Conservation (phyloP, 768 basidiomycete species). For the Gymnopilus dilepis region DNA sequence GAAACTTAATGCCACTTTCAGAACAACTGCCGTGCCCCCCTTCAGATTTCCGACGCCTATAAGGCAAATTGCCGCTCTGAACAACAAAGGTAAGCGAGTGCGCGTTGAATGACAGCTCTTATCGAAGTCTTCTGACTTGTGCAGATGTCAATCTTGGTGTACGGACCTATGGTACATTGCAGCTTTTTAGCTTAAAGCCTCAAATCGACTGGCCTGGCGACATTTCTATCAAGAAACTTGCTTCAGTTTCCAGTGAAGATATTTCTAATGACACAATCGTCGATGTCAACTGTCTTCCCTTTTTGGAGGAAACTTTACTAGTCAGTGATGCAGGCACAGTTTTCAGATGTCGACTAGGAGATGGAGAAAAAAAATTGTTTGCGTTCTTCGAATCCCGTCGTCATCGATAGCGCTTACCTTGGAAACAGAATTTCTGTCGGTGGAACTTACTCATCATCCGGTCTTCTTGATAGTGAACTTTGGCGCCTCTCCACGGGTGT, state of each 20-base stretch:
- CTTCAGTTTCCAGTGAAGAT: slow-evolving; percentile 44
- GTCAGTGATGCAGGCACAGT: slow-evolving; percentile 60
- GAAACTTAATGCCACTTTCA: slow-evolving; percentile 36
- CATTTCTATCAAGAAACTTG: slow-evolving; percentile 32
- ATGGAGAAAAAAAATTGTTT: slow-evolving; percentile 46
- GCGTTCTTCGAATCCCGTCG: slow-evolving; percentile 22
- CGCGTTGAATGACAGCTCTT: neutral
- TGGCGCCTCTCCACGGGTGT: slow-evolving; percentile 55
- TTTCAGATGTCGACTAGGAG: slow-evolving; percentile 48
- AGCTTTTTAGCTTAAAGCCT: slow-evolving; percentile 21
- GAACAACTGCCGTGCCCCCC: slow-evolving; percentile 45
- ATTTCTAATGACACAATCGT: slow-evolving; percentile 45
- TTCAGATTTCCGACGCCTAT: slow-evolving; percentile 70
- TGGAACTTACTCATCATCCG: slow-evolving; percentile 24
- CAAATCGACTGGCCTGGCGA: slow-evolving; percentile 27
- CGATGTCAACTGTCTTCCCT: slow-evolving; percentile 50
- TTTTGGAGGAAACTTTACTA: slow-evolving; percentile 40
- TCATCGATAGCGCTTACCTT: neutral
- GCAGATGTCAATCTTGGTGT: slow-evolving; percentile 30
- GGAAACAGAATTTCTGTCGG: slow-evolving; percentile 6
- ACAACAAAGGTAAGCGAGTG: slow-evolving; percentile 12
- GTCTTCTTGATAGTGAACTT: slow-evolving; percentile 35
- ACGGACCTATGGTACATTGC: slow-evolving; percentile 30
- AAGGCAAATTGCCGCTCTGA: slow-evolving; percentile 57
- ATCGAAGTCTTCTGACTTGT: neutral